Evolutionary conservation across 768 basidiomycete genomes (phyloP), one percentile per base, ranked within the genome.

Genomic region (Mycena indigotica): DNA sequence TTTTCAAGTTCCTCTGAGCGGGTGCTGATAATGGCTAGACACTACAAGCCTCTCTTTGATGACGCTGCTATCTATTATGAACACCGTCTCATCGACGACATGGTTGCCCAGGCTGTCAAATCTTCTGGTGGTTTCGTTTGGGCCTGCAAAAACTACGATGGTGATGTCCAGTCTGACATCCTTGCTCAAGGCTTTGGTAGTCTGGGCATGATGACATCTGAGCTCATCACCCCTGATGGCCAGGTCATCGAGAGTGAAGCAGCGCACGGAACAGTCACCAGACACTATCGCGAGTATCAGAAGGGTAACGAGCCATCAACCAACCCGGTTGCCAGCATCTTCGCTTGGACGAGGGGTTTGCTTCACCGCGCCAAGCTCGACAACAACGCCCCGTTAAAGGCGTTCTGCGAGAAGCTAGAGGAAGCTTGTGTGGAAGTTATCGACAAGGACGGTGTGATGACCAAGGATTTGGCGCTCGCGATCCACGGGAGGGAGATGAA

Each of bases 51-150:
- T 1, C 75, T 78, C 52, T 95, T 89, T 67, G 86, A 93, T 59
- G 80, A 76, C 13, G 75, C 78, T 5, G 87, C 86, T 6, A 88
- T 92, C 65, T 93, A 90, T 77, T 94, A 94, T 70, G 97, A 98
- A 77, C 97, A 99, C 75, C 91, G 97, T 29, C 85, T 96, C 46
- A 95, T 95, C 72, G 93, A 95, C 72, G 93, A 96, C 77, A 97
- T 98, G 95, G 95, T 98, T 49, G 97, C 97, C 4, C 96, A 98
- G 70, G 95, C 83, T 38, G 86, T 98, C 85, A 99, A 99, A 77
- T 95, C 93, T 15, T 84, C 88, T 0, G 97, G 97, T 46, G 97
- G 96, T 28, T 95, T 93, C 73, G 84, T 88, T 13, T 87, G 85
- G 86, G 86, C 86, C 10, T 77, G 75, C 66, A 87, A 87, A 75